Base-by-base conservation (phyloP, 768 basidiomycete genomes). In the Cystobasidium tubakii region DNA sequence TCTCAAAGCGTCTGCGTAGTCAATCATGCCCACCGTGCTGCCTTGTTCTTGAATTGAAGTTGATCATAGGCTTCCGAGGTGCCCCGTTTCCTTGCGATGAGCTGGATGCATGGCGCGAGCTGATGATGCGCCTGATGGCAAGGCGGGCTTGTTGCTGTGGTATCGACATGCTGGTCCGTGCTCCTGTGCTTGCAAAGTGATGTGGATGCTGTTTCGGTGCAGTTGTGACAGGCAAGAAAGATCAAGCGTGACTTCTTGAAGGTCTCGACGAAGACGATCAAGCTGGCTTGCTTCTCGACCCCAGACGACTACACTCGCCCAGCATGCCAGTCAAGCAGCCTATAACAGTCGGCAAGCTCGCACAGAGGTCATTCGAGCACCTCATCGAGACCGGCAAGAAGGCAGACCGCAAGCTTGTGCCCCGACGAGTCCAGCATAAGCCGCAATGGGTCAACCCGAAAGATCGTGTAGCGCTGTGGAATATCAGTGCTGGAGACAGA, bases 401-500 rank as follows among this genome's bases (percentile, higher is more conserved):
- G 71, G 65, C 66, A 62, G 73, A 60, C n/a, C 50, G 65, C 69
- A 62, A 67, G 44, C 54, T 70, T 34, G 74, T 78, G 70, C 77
- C 77, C 2, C 67, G 75, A 21, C 70, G 76, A 73, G 76, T 78
- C 70, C 69, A 75, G 3, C 62, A 67, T 1, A 42, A 34, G 43
- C 74, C 76, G 15, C 39, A 29, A 21, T 78, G 76, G 63, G 77
- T 78, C 23, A 75, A 76, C 43, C 67, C 75, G 67, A 77, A 78
- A 72, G 77, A 78, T 64, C 77, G 77, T 46, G 73, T 78, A 39
- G 76, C 77, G 7, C 76, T 74, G 72, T 78, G 77, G 77, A 73
- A 78, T 69, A 53, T 78, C 70, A 73, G 74, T 0, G 72, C 76
- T 0, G 74, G 72, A n/a, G 77, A 78, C 65, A 65, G 67, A n/a